These are phyloP conservation scores for Gillenia trifoliata DNA, from an alignment of 306 rosid genomes.

Conservation along the genomic window DNA sequence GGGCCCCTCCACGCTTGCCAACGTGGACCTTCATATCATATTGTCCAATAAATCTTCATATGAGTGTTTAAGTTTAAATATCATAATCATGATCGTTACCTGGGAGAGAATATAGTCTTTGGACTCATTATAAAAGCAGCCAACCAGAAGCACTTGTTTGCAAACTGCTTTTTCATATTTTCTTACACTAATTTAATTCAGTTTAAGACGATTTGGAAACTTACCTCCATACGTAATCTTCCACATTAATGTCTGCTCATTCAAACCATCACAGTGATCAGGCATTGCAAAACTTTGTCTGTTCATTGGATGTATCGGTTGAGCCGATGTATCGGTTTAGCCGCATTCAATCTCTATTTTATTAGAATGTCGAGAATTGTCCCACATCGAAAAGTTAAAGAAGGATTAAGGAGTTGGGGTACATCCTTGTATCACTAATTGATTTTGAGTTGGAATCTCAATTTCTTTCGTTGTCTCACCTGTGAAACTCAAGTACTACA, in stretches of 20 bases:
- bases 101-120: slow-evolving; percentile 23
- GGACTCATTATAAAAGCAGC: slow-evolving; percentile 22
- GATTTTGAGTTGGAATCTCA: too few relatives aligned
- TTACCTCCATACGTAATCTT: not conserved
- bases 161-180: not conserved
- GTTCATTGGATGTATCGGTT: too few relatives aligned
- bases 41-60: slow-evolving; percentile 4
- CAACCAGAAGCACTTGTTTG: slow-evolving; percentile 15
- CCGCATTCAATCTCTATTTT: too few relatives aligned
- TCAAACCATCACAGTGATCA: not conserved
- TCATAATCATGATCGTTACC: slow-evolving; percentile 11
- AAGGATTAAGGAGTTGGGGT: too few relatives aligned
- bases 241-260: not conserved
- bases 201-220: not conserved
- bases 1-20: slow-evolving; percentile 20
- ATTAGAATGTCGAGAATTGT: too few relatives aligned
- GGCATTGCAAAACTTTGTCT: not conserved
- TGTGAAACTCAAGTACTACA: too few relatives aligned
- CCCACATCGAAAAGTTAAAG: too few relatives aligned
- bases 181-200: slow-evolving; percentile 16
- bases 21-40: slow-evolving; percentile 5
- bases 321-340: too few relatives aligned
- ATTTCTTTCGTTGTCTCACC: accelerated
- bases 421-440: too few relatives aligned
- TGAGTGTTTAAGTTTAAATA: slow-evolving; percentile 1